Evolutionary conservation across 305 asterid species (phyloP), one percentile per base, ranked within the genome.

Genomic region (Plantago coronopus): DNA sequence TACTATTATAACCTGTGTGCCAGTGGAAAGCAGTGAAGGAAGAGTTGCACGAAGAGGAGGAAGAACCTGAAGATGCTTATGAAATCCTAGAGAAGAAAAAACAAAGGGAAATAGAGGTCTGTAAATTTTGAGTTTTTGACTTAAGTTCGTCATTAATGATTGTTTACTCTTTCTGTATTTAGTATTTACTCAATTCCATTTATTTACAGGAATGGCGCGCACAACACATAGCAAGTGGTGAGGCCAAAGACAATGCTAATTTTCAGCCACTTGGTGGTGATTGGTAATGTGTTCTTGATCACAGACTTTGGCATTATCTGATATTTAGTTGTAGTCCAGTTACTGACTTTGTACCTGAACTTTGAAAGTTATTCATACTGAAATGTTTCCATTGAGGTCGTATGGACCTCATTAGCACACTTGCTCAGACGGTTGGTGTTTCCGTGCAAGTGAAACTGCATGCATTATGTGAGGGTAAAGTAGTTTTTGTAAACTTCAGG

Each of bases 1-100:
- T 57, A 47, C 20, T 64, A 37, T 53, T 65, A 17, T 38, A 25
- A 62, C 31, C 54, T 65, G 37, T 23, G 5, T 65, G 53, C 57
- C 77, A 94, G 99, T 94, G 99, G 99, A 94, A 94, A 71, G 99
- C 99, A 68, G 97, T 94, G 47, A 94, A 94, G 72, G 99, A 87
- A 80, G 99, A 94, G 81, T 65, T 94, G 77, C 86, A 83, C 22
- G 96, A 76, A 59, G 95, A 89, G 63, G 94, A 85, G 23, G 94
- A 85, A 68, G 99, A 87, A 80, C 88, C 95, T 58, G 82, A 83
- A 76, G 83, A 78, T 73, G 83, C 94, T 19, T 74, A 72, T 61
- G 96, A 87, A 73, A 74, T 71, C 68, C 67, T 94, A 56, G 97
- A 94, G 85, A 84, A 65, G 83, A 94, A 87, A 73, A 80, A 93